Evolutionary conservation across 192 early-diverging fungal species (phyloP).

Genomic region (Hyaloraphidium curvatum): DNA sequence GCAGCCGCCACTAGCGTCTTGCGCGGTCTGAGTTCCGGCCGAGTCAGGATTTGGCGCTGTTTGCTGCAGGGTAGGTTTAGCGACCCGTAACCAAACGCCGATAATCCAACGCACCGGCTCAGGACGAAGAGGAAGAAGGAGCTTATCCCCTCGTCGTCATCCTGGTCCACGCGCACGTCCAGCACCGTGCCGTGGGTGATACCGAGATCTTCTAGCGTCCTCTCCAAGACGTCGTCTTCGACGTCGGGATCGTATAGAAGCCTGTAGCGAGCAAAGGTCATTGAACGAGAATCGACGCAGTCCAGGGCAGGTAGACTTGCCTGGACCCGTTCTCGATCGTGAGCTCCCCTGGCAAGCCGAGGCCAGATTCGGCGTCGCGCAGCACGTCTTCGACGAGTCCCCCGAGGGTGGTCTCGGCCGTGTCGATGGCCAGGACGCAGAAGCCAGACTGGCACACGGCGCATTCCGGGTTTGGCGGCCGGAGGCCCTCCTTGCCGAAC

Average conservation of each 20-base stretch:
- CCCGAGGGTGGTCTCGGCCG: constrained; percentile 35
- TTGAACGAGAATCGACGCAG: background rate
- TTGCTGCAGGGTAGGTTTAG: too few species aligned
- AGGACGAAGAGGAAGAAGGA: background rate
- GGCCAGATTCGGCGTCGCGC: constrained; percentile 16
- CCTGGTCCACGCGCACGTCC: constrained; percentile 37
- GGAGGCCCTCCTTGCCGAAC: constrained; percentile 50
- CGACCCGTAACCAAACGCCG: too few species aligned
- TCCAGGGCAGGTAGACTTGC: constrained; percentile 6
- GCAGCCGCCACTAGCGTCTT: too few species aligned
- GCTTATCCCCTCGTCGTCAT: constrained; percentile 11
- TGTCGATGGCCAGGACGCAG: constrained; percentile 37
- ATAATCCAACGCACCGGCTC: background rate
- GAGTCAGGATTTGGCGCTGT: too few species aligned
- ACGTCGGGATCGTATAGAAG: constrained; percentile 68
- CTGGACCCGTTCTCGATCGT: constrained; percentile 46
- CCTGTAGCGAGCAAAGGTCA: background rate
- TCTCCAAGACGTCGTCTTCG: constrained; percentile 56
- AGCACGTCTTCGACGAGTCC: constrained; percentile 37
- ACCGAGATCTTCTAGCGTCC: constrained; percentile 34
- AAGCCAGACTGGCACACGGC: constrained; percentile 49
- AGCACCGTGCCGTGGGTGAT: constrained; percentile 37
- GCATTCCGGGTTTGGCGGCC: constrained; percentile 53
- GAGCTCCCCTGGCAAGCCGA: constrained; percentile 50
- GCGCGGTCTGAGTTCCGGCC: too few species aligned